These are phyloP conservation scores for Aplosporella prunicola DNA, from an alignment of 2,329 filamentous ascomycete species.

Conservation along the genomic window DNA sequence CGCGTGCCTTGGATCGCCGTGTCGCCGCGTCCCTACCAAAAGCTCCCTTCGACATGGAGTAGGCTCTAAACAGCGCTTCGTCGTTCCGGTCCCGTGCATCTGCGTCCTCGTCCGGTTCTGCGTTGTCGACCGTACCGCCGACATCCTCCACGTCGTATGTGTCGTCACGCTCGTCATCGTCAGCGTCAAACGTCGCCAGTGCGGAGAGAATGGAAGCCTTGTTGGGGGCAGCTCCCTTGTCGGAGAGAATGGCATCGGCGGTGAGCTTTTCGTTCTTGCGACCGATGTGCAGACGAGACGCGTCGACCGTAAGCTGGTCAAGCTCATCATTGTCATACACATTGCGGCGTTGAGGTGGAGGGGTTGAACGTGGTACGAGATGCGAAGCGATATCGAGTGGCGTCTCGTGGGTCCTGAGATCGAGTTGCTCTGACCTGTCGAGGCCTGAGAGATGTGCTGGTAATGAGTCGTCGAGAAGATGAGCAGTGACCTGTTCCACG, in stretches of 20 bases:
- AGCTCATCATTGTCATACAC: conserved; percentile 74
- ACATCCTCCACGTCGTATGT: conserved; percentile 92
- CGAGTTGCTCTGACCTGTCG: conserved; percentile 57
- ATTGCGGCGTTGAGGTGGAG: conserved; percentile 51
- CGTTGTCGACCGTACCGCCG: conserved; percentile 71
- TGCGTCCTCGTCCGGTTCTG: conserved; percentile 43
- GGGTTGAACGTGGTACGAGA: conserved; percentile 53
- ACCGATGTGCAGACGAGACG: conserved; percentile 67
- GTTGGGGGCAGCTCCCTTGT: conserved; percentile 55
- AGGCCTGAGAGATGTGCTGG: conserved; percentile 55
- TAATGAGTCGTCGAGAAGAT: conserved; percentile 69
- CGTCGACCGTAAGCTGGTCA: conserved; percentile 57
- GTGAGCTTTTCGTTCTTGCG: conserved; percentile 55
- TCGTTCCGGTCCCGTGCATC: conserved; percentile 53
- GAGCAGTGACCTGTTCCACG: conserved; percentile 68
- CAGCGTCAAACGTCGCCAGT: conserved; percentile 78
- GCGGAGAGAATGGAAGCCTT: conserved; percentile 86
- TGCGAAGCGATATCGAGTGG: conserved; percentile 16
- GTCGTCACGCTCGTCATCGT: conserved; percentile 94
- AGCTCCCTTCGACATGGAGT: conserved; percentile 51
- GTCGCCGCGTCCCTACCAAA: conserved; percentile 67
- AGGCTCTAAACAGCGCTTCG: conserved; percentile 63
- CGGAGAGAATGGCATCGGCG: conserved; percentile 62
- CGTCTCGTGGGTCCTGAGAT: conserved; percentile 15
- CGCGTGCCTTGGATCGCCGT: conserved; percentile 53